Evolutionary conservation across 2,329 filamentous ascomycete species (phyloP).

Genomic region (Fusarium fujikuroi): DNA sequence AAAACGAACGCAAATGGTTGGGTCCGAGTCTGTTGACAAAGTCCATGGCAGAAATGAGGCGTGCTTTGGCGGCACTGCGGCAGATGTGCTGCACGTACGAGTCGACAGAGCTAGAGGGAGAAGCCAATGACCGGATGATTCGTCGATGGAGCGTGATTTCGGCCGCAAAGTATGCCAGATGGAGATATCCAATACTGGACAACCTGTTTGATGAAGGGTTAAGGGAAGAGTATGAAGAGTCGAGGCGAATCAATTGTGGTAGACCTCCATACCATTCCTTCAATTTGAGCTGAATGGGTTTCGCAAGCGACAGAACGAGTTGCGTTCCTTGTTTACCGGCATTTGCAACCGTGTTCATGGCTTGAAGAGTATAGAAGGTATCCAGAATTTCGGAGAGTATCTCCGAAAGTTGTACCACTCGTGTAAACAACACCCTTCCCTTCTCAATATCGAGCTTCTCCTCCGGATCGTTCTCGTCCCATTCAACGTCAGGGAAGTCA

Average conservation of each 20-base stretch:
- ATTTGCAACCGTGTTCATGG: slow-evolving; percentile 74
- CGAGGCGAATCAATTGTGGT: slow-evolving; percentile 73
- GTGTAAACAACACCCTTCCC: slow-evolving; percentile 76
- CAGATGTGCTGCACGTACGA: slow-evolving; percentile 91
- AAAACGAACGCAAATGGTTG: slow-evolving; percentile 88
- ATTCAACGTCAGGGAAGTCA: slow-evolving; percentile 79
- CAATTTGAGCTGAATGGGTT: slow-evolving; percentile 83
- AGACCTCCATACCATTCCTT: slow-evolving; percentile 84
- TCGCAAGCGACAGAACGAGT: slow-evolving; percentile 78
- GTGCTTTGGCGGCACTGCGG: slow-evolving; percentile 91
- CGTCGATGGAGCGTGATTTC: slow-evolving; percentile 93
- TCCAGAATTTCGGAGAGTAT: slow-evolving; percentile 84
- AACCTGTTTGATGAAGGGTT: slow-evolving; percentile 57
- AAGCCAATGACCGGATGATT: slow-evolving; percentile 82
- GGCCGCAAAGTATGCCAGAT: slow-evolving; percentile 91
- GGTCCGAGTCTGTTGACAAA: slow-evolving; percentile 94
- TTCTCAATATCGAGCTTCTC: slow-evolving; percentile 73
- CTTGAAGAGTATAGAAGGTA: slow-evolving; percentile 82
- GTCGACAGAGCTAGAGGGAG: slow-evolving; percentile 63
- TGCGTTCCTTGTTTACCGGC: slow-evolving; percentile 77
- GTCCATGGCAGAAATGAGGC: slow-evolving; percentile 95
- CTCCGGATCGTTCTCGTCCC: slow-evolving; percentile 69
- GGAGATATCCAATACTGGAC: slow-evolving; percentile 78
- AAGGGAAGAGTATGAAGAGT: slow-evolving; percentile 60
- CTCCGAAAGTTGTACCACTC: slow-evolving; percentile 79